A percentile compares a stretch with the other conserved stretches of the same genome.
Conservation (phyloP, 805 yeast species). For the Hanseniaspora lindneri region DNA sequence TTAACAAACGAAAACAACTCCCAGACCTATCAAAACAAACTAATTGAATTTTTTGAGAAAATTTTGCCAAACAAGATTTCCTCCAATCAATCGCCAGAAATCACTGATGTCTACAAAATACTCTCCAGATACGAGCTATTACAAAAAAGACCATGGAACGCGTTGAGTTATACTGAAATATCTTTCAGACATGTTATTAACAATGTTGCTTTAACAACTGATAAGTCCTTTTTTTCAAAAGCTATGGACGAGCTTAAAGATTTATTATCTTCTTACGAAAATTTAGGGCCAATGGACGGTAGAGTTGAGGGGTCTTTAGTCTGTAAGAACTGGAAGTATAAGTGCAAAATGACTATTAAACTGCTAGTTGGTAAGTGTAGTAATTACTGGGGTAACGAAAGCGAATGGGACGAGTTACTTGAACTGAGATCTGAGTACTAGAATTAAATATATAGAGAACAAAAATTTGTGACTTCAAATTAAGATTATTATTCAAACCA, state of each 20-base stretch:
- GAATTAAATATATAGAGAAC: not conserved
- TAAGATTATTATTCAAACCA: no score
- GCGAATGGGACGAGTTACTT: conserved; percentile 58
- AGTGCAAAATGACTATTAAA: conserved; percentile 60
- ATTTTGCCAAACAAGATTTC: conserved; percentile 8
- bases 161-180: conserved; percentile 73
- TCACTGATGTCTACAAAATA: conserved; percentile 36
- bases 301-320: conserved; percentile 60
- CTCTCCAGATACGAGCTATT: conserved; percentile 79
- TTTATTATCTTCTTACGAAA: conserved; percentile 73
- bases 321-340: conserved; percentile 85
- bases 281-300: conserved; percentile 75
- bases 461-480: no score
- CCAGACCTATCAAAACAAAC: conserved; percentile 47
- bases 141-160: conserved; percentile 79
- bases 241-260: conserved; percentile 72
- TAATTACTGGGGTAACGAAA: conserved; percentile 64
- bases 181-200: conserved; percentile 65
- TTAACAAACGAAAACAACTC: conserved; percentile 40
- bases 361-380: conserved; percentile 70
- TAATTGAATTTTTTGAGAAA: conserved; percentile 8
- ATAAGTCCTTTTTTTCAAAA: conserved; percentile 57
- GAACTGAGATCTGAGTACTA: conserved; percentile 27
- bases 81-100: conserved; percentile 8
- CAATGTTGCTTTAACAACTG: conserved; percentile 49